phyloP scores from a whole-genome alignment of 148 eudicot species.

The Cornus florida region DNA sequence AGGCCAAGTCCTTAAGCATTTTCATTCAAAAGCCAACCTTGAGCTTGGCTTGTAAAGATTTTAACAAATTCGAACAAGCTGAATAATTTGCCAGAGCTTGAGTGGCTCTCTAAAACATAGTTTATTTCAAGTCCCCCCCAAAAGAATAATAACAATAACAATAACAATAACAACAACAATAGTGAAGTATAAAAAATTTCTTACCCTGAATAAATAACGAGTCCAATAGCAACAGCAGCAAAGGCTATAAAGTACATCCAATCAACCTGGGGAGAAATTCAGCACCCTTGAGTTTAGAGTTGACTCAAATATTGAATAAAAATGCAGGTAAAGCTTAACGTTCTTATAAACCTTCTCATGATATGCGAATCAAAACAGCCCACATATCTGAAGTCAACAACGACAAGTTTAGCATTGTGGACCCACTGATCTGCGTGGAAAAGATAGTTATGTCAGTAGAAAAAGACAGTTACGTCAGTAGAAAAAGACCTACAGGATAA shows the following conservation, averaged over 20 bases:
- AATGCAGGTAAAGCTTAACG: neutral
- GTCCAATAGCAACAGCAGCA: no score
- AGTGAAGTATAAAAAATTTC: no score
- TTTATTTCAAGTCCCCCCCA: neutral
- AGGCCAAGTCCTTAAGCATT: neutral
- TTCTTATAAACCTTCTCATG: slow-evolving; percentile 59
- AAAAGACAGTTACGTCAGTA: neutral
- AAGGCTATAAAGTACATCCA: no score
- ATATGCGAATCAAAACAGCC: slow-evolving; percentile 85
- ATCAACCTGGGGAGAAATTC: no score
- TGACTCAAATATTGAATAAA: neutral
- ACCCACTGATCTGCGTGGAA: slow-evolving; percentile 62
- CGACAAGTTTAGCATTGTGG: slow-evolving; percentile 86
- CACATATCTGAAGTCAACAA: slow-evolving; percentile 91
- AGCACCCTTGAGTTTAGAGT: no score
- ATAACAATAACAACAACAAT: no score
- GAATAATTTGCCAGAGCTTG: neutral
- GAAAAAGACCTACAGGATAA: no score
- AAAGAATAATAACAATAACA: neutral
- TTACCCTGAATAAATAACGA: no score
- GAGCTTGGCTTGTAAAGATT: neutral
- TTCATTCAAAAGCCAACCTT: neutral
- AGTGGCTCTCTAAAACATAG: neutral
- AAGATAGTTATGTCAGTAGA: slow-evolving; percentile 2
- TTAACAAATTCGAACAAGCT: neutral